phyloP scores from a whole-genome alignment of 2,329 filamentous ascomycete species.

The Cercospora beticola region DNA sequence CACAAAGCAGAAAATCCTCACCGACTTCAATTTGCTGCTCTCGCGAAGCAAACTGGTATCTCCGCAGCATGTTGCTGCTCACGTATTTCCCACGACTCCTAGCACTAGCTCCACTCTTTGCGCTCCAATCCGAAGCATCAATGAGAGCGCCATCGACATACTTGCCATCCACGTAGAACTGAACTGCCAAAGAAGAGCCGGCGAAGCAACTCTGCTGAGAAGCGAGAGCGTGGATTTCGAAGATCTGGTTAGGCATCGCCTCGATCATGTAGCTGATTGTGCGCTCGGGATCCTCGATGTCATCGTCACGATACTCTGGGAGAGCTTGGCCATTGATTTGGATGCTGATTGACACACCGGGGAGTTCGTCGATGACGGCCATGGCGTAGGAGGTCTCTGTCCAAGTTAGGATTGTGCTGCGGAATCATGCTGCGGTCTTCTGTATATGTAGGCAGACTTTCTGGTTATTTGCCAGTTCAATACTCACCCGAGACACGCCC shows the following conservation, averaged over 20 bases:
- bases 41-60: constrained; percentile 14
- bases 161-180: constrained; percentile 19
- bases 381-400: background rate
- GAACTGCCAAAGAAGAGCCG: constrained; percentile 10
- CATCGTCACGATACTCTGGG: constrained; percentile 14
- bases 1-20: background rate
- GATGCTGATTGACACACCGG: constrained; percentile 9
- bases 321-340: constrained; percentile 9
- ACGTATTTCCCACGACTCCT: constrained; percentile 13
- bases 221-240: constrained; percentile 13
- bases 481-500: background rate
- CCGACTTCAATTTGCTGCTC: constrained; percentile 13
- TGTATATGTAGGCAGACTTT: background rate
- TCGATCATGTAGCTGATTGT: constrained; percentile 16
- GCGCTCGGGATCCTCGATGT: constrained; percentile 9
- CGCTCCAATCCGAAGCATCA: background rate
- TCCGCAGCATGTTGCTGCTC: constrained; percentile 8
- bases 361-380: constrained; percentile 11
- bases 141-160: constrained; percentile 16
- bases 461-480: background rate
- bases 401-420: background rate
- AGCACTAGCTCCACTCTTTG: constrained; percentile 6
- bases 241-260: constrained; percentile 15
- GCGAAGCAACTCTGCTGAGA: background rate
- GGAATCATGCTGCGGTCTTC: background rate